Base-by-base conservation (phyloP, 2,329 filamentous ascomycete genomes). In the Chalaropsis thielavioides region DNA sequence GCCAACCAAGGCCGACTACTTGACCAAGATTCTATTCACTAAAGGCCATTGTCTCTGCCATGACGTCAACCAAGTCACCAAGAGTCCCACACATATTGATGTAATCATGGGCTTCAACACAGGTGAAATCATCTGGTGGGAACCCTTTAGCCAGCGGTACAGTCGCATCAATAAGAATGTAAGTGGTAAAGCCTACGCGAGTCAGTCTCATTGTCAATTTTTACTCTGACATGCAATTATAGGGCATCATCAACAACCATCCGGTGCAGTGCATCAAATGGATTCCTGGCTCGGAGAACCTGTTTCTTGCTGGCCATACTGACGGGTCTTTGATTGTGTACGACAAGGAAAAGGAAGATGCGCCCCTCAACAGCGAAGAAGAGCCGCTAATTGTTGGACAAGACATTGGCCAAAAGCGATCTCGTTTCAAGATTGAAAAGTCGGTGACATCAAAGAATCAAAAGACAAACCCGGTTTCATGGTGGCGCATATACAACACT, bases 41-140 rank as follows among this genome's bases (percentile, higher is more conserved):
- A 96, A 95, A 76, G 92, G 92, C 0, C 92, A 99, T 73, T 92
- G 92, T 71, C 78, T 97, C 54, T 96, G 92, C 70, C 94, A 99
- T 73, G 92, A 97, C 74, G 84, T 96, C 51, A 97, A 99, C 72
- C 77, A 83, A 54, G 73, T 89, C 64, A 96, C 92, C 11, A 96
- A 92, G 75, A 86, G 84, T 62, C 73, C 82, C 2, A 84, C 81
- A 4, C 92, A 97, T 72, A 81, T 99, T 51, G 94, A 99, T 73
- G 80, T 99, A 22, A 85, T 96, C 66, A 89, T 99, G 85, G 94
- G 94, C 0, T 97, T 96, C 72, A 96, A 92, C 6, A 95, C 92
- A 0, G 91, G 92, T 46, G 94, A 99, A 74, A 91, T 99, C 60
- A 92, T 99, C 68, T 99, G 94, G 94, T 97, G 94, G 79, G 94